Percentiles rank a stretch among this genome's conserved stretches.
Conservation (phyloP, 176 grass and related monocot genomes). For the Hordeum vulgare region DNA sequence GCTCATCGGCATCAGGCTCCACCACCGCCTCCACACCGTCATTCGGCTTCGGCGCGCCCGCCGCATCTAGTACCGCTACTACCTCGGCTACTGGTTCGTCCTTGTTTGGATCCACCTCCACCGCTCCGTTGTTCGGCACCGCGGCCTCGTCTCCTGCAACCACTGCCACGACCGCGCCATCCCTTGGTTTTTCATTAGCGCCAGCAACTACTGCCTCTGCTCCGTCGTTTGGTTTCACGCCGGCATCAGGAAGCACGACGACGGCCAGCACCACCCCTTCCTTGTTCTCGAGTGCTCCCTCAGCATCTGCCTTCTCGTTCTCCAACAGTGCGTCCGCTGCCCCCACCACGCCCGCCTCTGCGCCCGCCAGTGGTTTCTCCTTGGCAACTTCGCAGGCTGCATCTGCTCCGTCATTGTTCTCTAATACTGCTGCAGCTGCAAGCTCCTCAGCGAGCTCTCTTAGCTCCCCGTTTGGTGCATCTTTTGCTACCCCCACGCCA, state of each 20-base stretch:
- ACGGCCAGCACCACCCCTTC: conserved; percentile 10
- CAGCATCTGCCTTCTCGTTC: conserved; percentile 29
- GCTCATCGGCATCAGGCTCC: conserved; percentile 32
- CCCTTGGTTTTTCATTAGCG: conserved; percentile 25
- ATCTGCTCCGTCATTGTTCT: conserved; percentile 35
- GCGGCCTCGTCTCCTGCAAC: conserved; percentile 28
- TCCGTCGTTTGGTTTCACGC: conserved; percentile 21
- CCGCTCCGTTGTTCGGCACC: conserved; percentile 21
- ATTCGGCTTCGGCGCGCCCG: conserved; percentile 34
- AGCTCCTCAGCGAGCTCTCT: conserved; percentile 26
- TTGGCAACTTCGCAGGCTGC: conserved; percentile 45
- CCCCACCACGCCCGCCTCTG: conserved; percentile 10
- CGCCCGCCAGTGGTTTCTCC: conserved; percentile 39
- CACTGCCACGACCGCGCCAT: conserved; percentile 4
- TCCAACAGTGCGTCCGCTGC: conserved; percentile 26
- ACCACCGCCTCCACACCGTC: conserved; percentile 30
- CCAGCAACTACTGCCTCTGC: conserved; percentile 23
- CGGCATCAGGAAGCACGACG: conserved; percentile 12
- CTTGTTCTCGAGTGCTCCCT: conserved; percentile 34
- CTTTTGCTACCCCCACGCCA: conserved; percentile 32
- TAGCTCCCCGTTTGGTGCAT: conserved; percentile 35
- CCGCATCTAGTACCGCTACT: conserved; percentile 27
- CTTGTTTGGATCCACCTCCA: conserved; percentile 45
- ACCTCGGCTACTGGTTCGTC: conserved; percentile 25
- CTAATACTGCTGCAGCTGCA: conserved; percentile 23